Conservation (phyloP, 768 basidiomycete species). For the Galerina sulciceps region DNA sequence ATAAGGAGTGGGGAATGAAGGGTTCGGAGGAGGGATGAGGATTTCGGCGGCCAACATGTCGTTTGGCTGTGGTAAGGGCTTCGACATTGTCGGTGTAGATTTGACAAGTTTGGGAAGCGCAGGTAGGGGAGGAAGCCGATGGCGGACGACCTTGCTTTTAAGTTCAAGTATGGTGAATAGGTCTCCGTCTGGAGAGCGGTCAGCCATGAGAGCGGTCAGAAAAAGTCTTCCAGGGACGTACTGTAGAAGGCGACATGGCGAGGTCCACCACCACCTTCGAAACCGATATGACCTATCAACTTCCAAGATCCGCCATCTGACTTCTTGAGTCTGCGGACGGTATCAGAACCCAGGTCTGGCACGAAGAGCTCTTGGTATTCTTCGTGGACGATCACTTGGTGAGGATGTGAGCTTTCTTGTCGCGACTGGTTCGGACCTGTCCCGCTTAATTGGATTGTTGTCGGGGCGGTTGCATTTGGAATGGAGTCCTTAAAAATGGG, state of each 20-base stretch:
- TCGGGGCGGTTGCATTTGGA: slow-evolving; percentile 41
- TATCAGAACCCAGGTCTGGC: slow-evolving; percentile 78
- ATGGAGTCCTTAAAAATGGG: slow-evolving; percentile 56
- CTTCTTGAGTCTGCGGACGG: slow-evolving; percentile 60
- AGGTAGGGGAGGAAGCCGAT: slow-evolving; percentile 51
- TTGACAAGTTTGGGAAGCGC: slow-evolving; percentile 45
- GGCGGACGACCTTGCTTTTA: slow-evolving; percentile 57
- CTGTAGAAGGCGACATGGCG: slow-evolving; percentile 70
- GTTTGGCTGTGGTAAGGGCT: slow-evolving; percentile 45
- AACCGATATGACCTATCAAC: slow-evolving; percentile 49
- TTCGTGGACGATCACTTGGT: slow-evolving; percentile 64
- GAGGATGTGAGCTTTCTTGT: slow-evolving; percentile 78
- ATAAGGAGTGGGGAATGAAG: slow-evolving; percentile 56
- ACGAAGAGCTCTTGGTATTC: slow-evolving; percentile 63
- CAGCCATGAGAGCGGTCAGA: not conserved
- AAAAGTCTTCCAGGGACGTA: slow-evolving; percentile 32
- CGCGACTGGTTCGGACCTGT: slow-evolving; percentile 68
- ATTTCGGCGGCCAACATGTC: slow-evolving; percentile 74
- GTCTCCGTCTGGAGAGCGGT: slow-evolving; percentile 48
- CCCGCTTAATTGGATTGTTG: slow-evolving; percentile 48
- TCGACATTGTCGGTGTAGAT: slow-evolving; percentile 52
- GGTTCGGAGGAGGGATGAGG: slow-evolving; percentile 58
- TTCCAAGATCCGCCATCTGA: slow-evolving; percentile 49
- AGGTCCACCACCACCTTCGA: slow-evolving; percentile 66
- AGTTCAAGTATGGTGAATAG: slow-evolving; percentile 76